Evolutionary conservation across 768 basidiomycete species (phyloP).

Genomic region (Mycena chlorophos): DNA sequence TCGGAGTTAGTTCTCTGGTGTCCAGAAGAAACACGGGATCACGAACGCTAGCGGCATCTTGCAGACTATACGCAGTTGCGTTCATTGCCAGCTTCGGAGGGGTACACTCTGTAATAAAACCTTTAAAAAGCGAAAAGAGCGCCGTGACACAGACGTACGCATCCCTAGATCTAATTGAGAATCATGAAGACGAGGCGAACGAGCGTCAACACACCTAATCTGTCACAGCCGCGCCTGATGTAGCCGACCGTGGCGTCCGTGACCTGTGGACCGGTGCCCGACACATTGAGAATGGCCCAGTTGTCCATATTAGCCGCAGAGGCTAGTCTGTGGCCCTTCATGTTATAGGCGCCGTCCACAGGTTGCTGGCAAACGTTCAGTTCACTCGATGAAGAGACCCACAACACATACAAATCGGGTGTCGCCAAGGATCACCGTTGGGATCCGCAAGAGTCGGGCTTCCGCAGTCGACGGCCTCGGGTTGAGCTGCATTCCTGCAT

Average conservation of each 20-base stretch:
- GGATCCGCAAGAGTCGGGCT: not conserved
- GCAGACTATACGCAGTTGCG: not conserved
- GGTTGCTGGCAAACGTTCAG: not conserved
- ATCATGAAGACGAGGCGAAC: too few relatives aligned
- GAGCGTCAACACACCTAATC: not conserved
- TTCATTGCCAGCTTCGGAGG: not conserved
- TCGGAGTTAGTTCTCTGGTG: too few relatives aligned
- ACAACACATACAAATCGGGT: not conserved
- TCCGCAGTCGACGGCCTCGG: not conserved
- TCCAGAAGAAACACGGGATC: too few relatives aligned
- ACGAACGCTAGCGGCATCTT: too few relatives aligned
- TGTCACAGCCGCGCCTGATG: not conserved
- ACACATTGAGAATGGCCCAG: not conserved
- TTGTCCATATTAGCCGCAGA: not conserved
- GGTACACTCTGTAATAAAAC: not conserved
- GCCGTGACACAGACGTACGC: not conserved
- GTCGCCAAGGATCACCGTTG: not conserved
- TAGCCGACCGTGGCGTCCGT: not conserved
- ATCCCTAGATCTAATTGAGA: too few relatives aligned
- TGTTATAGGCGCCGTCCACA: not conserved
- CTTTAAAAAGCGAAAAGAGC: not conserved
- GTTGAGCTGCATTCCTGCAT: not conserved
- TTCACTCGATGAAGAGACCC: too few relatives aligned
- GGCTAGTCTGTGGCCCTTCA: not conserved
- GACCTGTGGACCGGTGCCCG: not conserved